Percentiles rank a stretch among this genome's conserved stretches.
These are phyloP conservation scores for Cercospora berteroae DNA, from an alignment of 2,329 filamentous ascomycete species.

Conservation along the genomic window DNA sequence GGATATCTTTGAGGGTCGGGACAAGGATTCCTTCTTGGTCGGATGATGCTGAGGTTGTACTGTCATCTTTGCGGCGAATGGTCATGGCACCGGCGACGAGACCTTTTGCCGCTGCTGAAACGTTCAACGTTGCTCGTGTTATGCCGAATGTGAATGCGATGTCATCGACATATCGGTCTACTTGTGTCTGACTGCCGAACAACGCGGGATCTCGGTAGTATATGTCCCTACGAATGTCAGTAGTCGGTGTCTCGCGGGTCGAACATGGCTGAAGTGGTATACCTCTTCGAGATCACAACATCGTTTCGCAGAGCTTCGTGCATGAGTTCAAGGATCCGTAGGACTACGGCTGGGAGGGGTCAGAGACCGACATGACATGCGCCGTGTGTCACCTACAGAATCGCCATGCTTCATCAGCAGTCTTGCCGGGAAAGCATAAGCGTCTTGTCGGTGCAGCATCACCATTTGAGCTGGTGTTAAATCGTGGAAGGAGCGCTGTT, in stretches of 20 bases:
- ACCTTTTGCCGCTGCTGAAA: slow-evolving; percentile 73
- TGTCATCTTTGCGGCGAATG: slow-evolving; percentile 49
- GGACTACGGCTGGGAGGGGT: slow-evolving; percentile 47
- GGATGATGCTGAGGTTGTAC: slow-evolving; percentile 41
- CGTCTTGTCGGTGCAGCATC: slow-evolving; percentile 21
- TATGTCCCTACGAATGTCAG: slow-evolving; percentile 59
- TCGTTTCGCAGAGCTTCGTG: slow-evolving; percentile 52
- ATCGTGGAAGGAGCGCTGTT: not conserved
- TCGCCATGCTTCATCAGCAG: slow-evolving; percentile 57
- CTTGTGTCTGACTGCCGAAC: slow-evolving; percentile 65
- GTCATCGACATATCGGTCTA: slow-evolving; percentile 72
- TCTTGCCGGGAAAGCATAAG: slow-evolving; percentile 55
- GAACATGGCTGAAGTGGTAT: not conserved
- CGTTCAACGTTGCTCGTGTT: slow-evolving; percentile 64
- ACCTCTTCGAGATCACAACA: slow-evolving; percentile 58
- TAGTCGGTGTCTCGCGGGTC: slow-evolving; percentile 2
- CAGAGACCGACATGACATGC: not conserved
- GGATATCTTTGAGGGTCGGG: slow-evolving; percentile 54
- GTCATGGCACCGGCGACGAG: slow-evolving; percentile 61
- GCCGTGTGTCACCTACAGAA: slow-evolving; percentile 45
- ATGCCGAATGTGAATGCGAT: slow-evolving; percentile 68
- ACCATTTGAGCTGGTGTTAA: not conserved
- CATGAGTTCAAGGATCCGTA: slow-evolving; percentile 57
- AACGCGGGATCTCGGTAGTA: slow-evolving; percentile 74
- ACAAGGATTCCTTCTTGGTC: slow-evolving; percentile 59